Evolutionary conservation across 2,329 filamentous ascomycete species (phyloP).

Genomic region (Teratosphaeriaceae sp.): DNA sequence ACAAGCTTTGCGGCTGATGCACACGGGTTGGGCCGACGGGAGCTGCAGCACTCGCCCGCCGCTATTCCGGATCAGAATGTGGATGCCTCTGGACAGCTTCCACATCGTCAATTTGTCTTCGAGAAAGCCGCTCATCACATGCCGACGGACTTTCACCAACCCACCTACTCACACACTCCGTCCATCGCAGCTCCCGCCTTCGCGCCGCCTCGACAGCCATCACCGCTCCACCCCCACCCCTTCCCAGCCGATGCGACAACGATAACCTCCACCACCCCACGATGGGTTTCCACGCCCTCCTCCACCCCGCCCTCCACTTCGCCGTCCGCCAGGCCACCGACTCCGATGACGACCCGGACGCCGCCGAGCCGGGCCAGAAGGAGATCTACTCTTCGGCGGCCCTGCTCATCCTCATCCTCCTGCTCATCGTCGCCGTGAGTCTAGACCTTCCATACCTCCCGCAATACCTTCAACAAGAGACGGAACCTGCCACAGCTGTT

Average conservation of each 20-base stretch:
- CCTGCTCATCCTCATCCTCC: conserved; percentile 90
- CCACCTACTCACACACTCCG: background rate
- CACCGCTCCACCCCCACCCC: no score
- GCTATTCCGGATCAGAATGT: background rate
- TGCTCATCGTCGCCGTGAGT: conserved; percentile 87
- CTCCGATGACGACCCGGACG: conserved; percentile 48
- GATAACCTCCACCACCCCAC: conserved; percentile 17
- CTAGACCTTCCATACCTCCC: no score
- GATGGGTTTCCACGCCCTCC: conserved; percentile 21
- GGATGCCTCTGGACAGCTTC: background rate
- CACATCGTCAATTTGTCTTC: no score
- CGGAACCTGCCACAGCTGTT: no score
- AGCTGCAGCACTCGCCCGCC: background rate
- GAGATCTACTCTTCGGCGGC: conserved; percentile 96
- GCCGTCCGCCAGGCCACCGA: conserved; percentile 40
- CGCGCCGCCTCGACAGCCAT: background rate
- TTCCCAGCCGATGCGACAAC: no score
- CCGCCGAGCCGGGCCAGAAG: conserved; percentile 77
- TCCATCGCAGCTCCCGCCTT: background rate
- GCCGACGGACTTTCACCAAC: no score
- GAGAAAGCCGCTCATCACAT: background rate
- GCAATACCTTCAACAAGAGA: no score
- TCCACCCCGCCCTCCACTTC: conserved; percentile 14
- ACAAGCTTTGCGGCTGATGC: no score
- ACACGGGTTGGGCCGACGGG: background rate